Evolutionary conservation across 164 flowering plant genomes (phyloP), one percentile per base, ranked within the genome.

Genomic region (Chimonanthus praecox): DNA sequence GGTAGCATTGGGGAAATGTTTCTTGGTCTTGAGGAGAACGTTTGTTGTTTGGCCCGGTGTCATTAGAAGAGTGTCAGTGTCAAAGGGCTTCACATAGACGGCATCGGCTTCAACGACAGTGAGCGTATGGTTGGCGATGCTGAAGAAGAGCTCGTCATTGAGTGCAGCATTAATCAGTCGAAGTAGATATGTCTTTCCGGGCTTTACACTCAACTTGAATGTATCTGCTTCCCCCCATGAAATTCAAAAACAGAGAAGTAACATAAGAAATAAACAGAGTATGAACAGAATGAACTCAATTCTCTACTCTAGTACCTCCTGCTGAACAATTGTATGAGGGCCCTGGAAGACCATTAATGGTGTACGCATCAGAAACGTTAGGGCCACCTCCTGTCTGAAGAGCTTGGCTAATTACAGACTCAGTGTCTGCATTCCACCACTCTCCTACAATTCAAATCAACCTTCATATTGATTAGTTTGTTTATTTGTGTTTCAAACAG

Each of bases 31-130:
- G 80, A 92, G 87, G 46, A 92, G 91, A 46, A 90, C 88, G 64
- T 89, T 87, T 8, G 87, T 84, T 75, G 97, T 92, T 58, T 90
- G 97, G 4, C 97, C 97, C 0, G 97, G 94, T 1, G 92, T 80
- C 67, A 92, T 84, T 33, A 90, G 84, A 10, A 92, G 50, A 0
- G 72, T 78, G 5, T 80, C 75, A 0, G 91, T 87, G 2, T 74
- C 67, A 46, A 89, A 89, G n/a, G 97, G 97, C 67, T 90, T 92
- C 0, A 84, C 80, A 45, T 92, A 92, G 54, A 79, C 72, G 0
- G 95, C 95, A 43, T 92, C 97, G 0, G 84, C 85, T 9, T 88
- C 94, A 0, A 92, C 94, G 0, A 89, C 85, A 0, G 87, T 89
- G 58, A 91, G 72, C 4, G 83, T 78, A 77, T 92, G 95, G 79